A percentile compares a stretch with the other conserved stretches of the same genome.
Conservation (phyloP, 2,329 filamentous ascomycete species). For the Fonsecaea nubica region DNA sequence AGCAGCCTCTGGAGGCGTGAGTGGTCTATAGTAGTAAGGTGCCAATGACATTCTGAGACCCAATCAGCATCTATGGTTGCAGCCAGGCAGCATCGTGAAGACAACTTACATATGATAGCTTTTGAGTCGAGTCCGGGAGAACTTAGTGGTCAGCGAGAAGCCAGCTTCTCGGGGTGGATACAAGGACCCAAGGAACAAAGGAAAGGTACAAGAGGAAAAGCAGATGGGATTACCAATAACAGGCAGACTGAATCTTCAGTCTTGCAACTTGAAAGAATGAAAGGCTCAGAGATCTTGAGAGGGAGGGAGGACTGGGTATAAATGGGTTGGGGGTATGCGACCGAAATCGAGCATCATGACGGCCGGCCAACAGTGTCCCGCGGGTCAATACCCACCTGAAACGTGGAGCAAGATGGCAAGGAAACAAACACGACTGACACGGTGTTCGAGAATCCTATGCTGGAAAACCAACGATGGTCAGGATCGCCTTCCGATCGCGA, state of each 20-base stretch:
- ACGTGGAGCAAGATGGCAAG: constrained; percentile 32
- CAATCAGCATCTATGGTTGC: constrained; percentile 19
- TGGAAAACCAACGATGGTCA: constrained; percentile 30
- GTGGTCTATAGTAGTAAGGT: constrained; percentile 52
- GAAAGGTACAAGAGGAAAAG: constrained; percentile 34
- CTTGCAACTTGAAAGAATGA: constrained; percentile 39
- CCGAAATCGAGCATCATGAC: constrained; percentile 29
- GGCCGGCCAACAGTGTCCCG: constrained; percentile 36
- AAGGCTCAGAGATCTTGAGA: constrained; percentile 39
- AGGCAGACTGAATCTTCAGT: constrained; percentile 31
- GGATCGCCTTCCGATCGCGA: constrained; percentile 30
- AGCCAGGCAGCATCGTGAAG: constrained; percentile 25
- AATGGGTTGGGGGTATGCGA: constrained; percentile 37
- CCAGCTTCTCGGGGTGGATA: constrained; percentile 36
- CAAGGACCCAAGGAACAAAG: constrained; percentile 33
- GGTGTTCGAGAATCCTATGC: constrained; percentile 30
- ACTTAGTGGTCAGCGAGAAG: constrained; percentile 31
- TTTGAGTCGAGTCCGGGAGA: constrained; percentile 25
- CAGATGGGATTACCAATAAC: constrained; percentile 35
- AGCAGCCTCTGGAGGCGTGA: constrained; percentile 50
- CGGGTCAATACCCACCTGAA: constrained; percentile 36
- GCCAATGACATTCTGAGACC: constrained; percentile 50
- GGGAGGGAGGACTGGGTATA: constrained; percentile 37
- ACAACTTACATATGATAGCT: constrained; percentile 32
- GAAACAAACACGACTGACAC: constrained; percentile 36